A percentile compares a stretch with the other conserved stretches of the same genome.
These are phyloP conservation scores for Botrytis aclada DNA, from an alignment of 2,329 filamentous ascomycete genomes.

Conservation along the genomic window DNA sequence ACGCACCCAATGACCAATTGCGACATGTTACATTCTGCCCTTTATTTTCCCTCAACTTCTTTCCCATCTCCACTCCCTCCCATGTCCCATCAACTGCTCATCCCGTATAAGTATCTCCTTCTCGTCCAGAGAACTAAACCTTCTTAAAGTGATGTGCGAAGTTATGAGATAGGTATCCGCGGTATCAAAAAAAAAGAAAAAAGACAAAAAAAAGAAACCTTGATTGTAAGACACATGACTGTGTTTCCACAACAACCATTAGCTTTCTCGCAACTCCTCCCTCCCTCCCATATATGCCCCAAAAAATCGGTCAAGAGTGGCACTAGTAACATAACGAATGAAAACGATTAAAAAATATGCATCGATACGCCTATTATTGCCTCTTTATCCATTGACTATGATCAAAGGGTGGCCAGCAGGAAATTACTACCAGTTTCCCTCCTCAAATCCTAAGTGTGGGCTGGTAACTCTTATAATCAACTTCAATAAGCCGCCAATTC, in stretches of 20 bases:
- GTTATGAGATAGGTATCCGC: slow-evolving; percentile 7
- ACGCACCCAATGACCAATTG: not conserved
- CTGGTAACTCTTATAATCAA: slow-evolving; percentile 15
- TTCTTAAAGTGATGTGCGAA: slow-evolving; percentile 2
- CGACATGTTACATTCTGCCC: slow-evolving; percentile 10
- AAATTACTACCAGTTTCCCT: slow-evolving; percentile 4
- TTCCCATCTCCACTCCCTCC: not conserved
- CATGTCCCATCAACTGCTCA: not conserved
- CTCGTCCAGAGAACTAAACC: not conserved
- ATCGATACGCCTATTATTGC: slow-evolving; percentile 12
- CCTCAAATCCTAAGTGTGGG: not conserved
- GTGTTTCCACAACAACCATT: slow-evolving; percentile 1
- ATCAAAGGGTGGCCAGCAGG: slow-evolving; percentile 5
- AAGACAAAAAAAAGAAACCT: not conserved
- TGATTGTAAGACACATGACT: not conserved
- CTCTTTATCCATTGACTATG: slow-evolving; percentile 1
- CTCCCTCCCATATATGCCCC: slow-evolving; percentile 4
- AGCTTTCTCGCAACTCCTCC: slow-evolving; percentile 6
- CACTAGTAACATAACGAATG: slow-evolving; percentile 1
- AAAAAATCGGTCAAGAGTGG: slow-evolving; percentile 3
- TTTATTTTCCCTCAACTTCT: not conserved
- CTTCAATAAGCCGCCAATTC: slow-evolving; percentile 14
- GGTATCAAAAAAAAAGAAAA: slow-evolving; percentile 11
- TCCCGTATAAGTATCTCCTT: not conserved
- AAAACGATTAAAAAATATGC: slow-evolving; percentile 12